Evolutionary conservation across 2,329 filamentous ascomycete genomes (phyloP), one percentile per base, ranked within the genome.

Genomic region (Cercospora zeae-maydis): DNA sequence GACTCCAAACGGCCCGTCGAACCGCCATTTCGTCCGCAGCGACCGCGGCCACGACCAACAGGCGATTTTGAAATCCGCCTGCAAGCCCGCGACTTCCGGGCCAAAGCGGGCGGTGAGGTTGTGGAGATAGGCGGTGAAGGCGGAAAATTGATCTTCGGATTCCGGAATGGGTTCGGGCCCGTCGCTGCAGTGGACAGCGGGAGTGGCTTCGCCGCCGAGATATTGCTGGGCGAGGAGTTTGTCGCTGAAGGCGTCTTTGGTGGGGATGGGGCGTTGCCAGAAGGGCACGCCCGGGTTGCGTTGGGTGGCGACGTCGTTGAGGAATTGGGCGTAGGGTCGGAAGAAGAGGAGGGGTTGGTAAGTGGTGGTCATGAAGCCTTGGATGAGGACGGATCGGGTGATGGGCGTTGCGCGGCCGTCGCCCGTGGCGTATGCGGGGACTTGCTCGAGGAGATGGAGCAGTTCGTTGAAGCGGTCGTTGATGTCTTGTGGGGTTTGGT

Each of bases 21-120:
- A 69, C 9, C 65, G 59, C 63, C 67, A 67, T 39, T 67, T 69
- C 1, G 67, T 69, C 30, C 67, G 58, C n/a, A 69, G 36, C 4
- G 65, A 66, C 8, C 30, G 19, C 3, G 65, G 65, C 67, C 67
- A 69, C 5, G 65, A 66, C 65, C 65, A 69, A 57, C 67, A 69
- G 11, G 67, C 49, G 14, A 67, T 63, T 55, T 69, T 69, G 65
- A 62, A 69, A 24, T 67, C 64, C 1, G 67, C 67, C 59, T 69
- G 67, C 11, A 67, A 27, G 9, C 58, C 59, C 2, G 62, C 65
- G 9, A 60, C 63, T 33, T 59, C 63, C 39, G 59, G 54, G 36
- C 67, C 65, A n/a, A 69, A 69, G 16, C 67, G 58, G 2, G 36
- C 24, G 7, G 63, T 69, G 3, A 67, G 33, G 45, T 69, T 64